Evolutionary conservation across 106 monocot species (phyloP).

Genomic region (Vanilla planifolia): DNA sequence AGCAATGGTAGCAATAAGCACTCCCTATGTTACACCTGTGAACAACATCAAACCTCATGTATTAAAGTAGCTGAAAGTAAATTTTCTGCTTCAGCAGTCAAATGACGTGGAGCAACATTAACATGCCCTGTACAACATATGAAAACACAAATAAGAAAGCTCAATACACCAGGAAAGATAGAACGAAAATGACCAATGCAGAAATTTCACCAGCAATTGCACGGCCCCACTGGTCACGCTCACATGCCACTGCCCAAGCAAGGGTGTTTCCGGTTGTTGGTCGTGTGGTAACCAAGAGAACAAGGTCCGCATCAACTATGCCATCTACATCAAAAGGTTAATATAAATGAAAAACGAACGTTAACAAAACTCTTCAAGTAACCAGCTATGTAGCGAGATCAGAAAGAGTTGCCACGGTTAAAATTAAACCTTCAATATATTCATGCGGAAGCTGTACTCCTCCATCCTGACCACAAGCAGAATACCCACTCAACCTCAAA

Average conservation of each 20-base stretch:
- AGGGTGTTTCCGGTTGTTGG: slow-evolving; percentile 98
- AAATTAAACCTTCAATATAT: slow-evolving; percentile 72
- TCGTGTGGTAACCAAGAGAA: slow-evolving; percentile 94
- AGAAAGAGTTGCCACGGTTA: not conserved
- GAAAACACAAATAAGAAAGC: not conserved
- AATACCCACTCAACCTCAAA: slow-evolving; percentile 92
- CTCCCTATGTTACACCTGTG: not conserved
- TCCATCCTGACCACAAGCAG: slow-evolving; percentile 99
- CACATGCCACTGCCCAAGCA: slow-evolving; percentile 99
- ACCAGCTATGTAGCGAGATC: not conserved
- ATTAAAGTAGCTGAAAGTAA: slow-evolving; percentile 95
- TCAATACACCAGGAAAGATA: slow-evolving; percentile 4
- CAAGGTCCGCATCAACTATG: slow-evolving; percentile 80
- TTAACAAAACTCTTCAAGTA: not conserved
- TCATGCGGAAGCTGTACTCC: slow-evolving; percentile 96
- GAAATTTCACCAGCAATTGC: slow-evolving; percentile 77
- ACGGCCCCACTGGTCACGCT: slow-evolving; percentile 99
- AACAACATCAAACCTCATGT: slow-evolving; percentile 54
- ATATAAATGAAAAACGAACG: not conserved
- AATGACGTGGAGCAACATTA: slow-evolving; percentile 98
- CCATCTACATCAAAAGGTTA: slow-evolving; percentile 58
- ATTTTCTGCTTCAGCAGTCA: slow-evolving; percentile 90
- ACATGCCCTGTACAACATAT: slow-evolving; percentile 60
- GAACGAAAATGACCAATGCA: not conserved
- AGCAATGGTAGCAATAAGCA: not conserved